Percentiles rank a stretch among this genome's conserved stretches.
phyloP scores from a whole-genome alignment of 1,284 basidiomycete genomes.

The Rhodotorula sp. region DNA sequence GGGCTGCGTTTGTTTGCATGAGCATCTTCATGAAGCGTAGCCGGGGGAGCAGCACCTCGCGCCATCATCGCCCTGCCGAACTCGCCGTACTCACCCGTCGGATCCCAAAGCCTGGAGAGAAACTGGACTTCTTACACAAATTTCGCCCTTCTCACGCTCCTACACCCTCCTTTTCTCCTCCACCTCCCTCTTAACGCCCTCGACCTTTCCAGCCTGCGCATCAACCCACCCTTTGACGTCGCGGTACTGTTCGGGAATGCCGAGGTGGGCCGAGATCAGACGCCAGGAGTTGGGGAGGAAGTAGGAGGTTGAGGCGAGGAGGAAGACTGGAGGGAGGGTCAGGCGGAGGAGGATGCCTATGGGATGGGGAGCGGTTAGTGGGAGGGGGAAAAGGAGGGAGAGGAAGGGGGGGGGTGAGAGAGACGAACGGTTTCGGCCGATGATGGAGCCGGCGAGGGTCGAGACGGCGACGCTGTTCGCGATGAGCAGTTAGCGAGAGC shows the following conservation, averaged over 20 bases:
- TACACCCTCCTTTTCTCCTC: not conserved
- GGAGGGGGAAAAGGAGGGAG: not conserved
- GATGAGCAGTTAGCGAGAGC: not conserved
- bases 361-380: not conserved
- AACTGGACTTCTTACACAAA: no score
- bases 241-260: slow-evolving; percentile 2
- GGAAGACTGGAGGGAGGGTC: slow-evolving; percentile 67
- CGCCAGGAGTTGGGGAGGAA: slow-evolving; percentile 75
- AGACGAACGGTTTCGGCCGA: slow-evolving; percentile 58
- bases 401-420: not conserved
- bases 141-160: not conserved
- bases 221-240: not conserved
- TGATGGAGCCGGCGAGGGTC: slow-evolving; percentile 78
- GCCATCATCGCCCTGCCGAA: no score
- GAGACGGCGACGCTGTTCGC: slow-evolving; percentile 66
- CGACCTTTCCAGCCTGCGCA: not conserved
- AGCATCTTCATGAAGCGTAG: no score
- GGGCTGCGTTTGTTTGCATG: no score
- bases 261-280: slow-evolving; percentile 51
- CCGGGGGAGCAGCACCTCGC: no score
- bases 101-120: no score
- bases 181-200: not conserved
- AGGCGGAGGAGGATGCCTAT: slow-evolving; percentile 61
- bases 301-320: slow-evolving; percentile 65
- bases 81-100: no score